These are phyloP conservation scores for Leptomonas pyrrhocoris DNA, from an alignment of 208 protist species.

Conservation along the genomic window DNA sequence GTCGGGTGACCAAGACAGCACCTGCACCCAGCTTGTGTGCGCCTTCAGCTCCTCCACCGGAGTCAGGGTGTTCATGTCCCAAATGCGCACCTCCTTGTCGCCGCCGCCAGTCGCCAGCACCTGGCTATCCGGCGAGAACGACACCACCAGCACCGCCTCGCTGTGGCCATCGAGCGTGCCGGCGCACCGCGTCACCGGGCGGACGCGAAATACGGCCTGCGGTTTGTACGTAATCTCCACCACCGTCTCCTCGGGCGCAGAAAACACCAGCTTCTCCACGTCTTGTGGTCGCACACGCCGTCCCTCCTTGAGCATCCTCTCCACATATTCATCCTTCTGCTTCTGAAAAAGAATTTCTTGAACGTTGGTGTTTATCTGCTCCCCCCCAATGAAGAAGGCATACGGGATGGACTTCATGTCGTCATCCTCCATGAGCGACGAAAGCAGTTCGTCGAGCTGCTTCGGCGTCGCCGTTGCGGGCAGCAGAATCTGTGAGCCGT, in stretches of 20 bases:
- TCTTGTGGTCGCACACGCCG: constrained; percentile 79
- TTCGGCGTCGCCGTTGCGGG: constrained; percentile 86
- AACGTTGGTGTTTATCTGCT: constrained; percentile 92
- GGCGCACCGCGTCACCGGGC: constrained; percentile 94
- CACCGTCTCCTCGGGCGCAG: constrained; percentile 80
- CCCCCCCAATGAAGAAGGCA: constrained; percentile 95
- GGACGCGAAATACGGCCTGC: constrained; percentile 97
- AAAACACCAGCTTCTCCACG: constrained; percentile 81
- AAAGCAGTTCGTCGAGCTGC: constrained; percentile 90
- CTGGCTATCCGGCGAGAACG: constrained; percentile 95
- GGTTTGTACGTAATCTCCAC: constrained; percentile 94
- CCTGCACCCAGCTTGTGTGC: constrained; percentile 96
- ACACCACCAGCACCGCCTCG: constrained; percentile 93
- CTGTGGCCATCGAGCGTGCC: constrained; percentile 94
- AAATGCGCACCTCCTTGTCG: constrained; percentile 97
- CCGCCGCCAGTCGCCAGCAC: constrained; percentile 94
- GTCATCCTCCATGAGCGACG: constrained; percentile 71
- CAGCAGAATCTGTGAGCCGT: constrained; percentile 93
- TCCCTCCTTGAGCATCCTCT: constrained; percentile 83
- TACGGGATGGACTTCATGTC: constrained; percentile 89
- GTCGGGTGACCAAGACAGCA: constrained; percentile 96
- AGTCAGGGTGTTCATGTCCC: constrained; percentile 97
- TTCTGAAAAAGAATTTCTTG: constrained; percentile 80
- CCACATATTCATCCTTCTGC: constrained; percentile 78
- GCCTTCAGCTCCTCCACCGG: constrained; percentile 91